Conservation (phyloP, 148 eudicot genomes). For the Bassia scoparia region DNA sequence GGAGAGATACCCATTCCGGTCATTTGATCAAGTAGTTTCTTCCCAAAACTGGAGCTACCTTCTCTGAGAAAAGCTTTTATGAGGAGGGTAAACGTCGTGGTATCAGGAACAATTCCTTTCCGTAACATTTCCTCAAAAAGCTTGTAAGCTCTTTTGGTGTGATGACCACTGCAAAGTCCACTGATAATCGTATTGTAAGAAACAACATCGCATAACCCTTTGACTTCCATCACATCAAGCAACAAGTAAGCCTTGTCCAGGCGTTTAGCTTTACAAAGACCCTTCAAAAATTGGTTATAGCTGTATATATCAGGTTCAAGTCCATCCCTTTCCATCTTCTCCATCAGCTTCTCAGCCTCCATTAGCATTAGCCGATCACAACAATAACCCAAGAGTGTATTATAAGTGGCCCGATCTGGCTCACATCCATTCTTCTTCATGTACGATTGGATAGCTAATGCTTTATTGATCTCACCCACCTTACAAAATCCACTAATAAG, state of each 20-base stretch:
- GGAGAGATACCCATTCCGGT: conserved; percentile 53
- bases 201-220: conserved; percentile 72
- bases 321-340: conserved; percentile 59
- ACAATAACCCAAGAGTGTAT: conserved; percentile 71
- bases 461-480: conserved; percentile 68
- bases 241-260: conserved; percentile 71
- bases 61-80: conserved; percentile 65
- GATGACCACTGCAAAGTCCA: conserved; percentile 52
- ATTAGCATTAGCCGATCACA: conserved; percentile 69
- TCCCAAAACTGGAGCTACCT: conserved; percentile 51
- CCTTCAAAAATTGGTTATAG: conserved; percentile 86
- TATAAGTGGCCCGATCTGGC: conserved; percentile 81
- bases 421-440: conserved; percentile 76
- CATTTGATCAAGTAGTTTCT: conserved; percentile 73
- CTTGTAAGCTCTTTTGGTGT: conserved; percentile 50
- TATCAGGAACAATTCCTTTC: conserved; percentile 69
- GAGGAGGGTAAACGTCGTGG: conserved; percentile 78
- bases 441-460: conserved; percentile 57
- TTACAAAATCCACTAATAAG: conserved; percentile 84
- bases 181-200: conserved; percentile 77
- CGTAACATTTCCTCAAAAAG: conserved; percentile 72
- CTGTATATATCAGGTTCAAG: conserved; percentile 66
- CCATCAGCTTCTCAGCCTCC: conserved; percentile 76
- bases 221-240: conserved; percentile 68
- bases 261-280: conserved; percentile 81